Conservation (phyloP, 2,329 filamentous ascomycete species). For the Aspergillus chevalieri region DNA sequence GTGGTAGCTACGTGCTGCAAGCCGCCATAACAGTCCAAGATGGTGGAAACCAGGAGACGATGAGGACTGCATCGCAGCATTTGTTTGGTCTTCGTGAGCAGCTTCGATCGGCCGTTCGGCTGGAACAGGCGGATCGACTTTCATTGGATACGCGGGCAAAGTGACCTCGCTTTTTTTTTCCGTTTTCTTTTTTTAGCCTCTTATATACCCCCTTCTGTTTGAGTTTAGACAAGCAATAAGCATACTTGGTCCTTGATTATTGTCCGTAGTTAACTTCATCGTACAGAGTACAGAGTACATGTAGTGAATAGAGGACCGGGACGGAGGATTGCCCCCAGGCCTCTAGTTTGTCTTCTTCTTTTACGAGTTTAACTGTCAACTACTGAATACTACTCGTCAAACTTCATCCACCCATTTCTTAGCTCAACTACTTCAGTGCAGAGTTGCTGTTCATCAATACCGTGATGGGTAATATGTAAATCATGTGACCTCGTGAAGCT, state of each 20-base stretch:
- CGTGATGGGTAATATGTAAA: constrained; percentile 3
- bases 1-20: constrained; percentile 54
- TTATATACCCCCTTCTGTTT: constrained; percentile 7
- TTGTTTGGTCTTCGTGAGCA: constrained; percentile 49
- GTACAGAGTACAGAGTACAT: too few species aligned
- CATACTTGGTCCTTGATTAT: too few species aligned
- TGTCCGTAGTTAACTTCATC: too few species aligned
- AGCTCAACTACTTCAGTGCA: too few species aligned
- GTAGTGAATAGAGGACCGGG: too few species aligned
- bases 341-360: too few species aligned
- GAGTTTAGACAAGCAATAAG: too few species aligned
- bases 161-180: constrained; percentile 23
- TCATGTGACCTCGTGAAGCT: constrained; percentile 37
- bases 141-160: constrained; percentile 56
- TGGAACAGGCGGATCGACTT: constrained; percentile 54
- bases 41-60: constrained; percentile 47
- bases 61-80: constrained; percentile 51
- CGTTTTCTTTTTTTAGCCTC: constrained; percentile 6
- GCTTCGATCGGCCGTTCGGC: constrained; percentile 50
- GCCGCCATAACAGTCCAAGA: constrained; percentile 54
- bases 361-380: too few species aligned
- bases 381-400: too few species aligned
- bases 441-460: too few species aligned
- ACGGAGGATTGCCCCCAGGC: too few species aligned
- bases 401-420: too few species aligned